A percentile compares a stretch with the other conserved stretches of the same genome.
Conservation (phyloP, 495 filamentous ascomycete genomes). For the Margaritispora aquatica region DNA sequence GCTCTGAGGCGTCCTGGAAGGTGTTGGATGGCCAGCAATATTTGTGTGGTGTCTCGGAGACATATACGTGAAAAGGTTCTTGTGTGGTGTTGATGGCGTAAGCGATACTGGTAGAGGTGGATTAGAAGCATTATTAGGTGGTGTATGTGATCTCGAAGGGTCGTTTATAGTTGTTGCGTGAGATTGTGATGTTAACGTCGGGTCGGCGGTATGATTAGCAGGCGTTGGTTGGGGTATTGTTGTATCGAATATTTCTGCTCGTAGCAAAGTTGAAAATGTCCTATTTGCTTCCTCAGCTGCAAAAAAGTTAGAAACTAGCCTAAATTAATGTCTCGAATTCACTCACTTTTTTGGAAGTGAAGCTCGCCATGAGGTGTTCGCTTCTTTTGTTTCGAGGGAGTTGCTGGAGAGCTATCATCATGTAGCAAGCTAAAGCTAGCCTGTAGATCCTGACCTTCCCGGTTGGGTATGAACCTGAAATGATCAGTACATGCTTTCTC, state of each 20-base stretch:
- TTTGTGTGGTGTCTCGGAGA: conserved; percentile 64
- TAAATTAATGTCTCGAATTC: conserved; percentile 3
- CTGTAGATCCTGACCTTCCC: conserved; percentile 86
- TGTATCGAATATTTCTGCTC: conserved; percentile 84
- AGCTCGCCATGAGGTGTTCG: conserved; percentile 85
- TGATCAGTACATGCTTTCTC: no score
- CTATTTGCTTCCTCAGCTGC: conserved; percentile 90
- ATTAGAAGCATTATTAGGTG: conserved; percentile 58
- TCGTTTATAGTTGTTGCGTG: conserved; percentile 53
- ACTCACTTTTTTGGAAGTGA: conserved; percentile 87
- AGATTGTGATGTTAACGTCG: conserved; percentile 46
- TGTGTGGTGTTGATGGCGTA: conserved; percentile 91
- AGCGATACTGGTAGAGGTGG: conserved; percentile 58
- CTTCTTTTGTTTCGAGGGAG: conserved; percentile 76
- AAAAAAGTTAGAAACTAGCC: neutral
- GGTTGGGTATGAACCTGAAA: conserved; percentile 97
- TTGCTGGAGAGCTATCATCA: conserved; percentile 86
- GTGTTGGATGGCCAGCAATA: conserved; percentile 70
- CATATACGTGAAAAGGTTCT: conserved; percentile 92
- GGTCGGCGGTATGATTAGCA: conserved; percentile 57
- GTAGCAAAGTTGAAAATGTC: conserved; percentile 82
- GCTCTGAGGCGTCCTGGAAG: conserved; percentile 82
- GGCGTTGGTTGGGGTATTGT: conserved; percentile 79
- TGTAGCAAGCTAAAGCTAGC: conserved; percentile 86
- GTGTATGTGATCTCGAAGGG: conserved; percentile 71